phyloP scores from a whole-genome alignment of 805 yeast species.

The Lipomyces spencermartinsiae region DNA sequence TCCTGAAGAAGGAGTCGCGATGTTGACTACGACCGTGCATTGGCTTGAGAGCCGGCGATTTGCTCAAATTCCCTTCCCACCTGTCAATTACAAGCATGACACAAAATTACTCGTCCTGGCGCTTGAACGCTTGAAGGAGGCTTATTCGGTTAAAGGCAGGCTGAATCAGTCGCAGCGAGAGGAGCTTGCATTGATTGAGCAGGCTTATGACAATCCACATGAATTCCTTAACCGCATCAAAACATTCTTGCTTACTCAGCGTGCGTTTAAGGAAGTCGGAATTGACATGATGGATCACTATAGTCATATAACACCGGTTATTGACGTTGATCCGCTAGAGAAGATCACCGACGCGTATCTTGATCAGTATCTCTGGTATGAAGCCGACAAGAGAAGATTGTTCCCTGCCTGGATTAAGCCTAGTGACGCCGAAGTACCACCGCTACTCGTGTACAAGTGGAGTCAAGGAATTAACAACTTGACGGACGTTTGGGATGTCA shows the following conservation, averaged over 20 bases:
- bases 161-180: slow-evolving; percentile 88
- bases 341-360: slow-evolving; percentile 95
- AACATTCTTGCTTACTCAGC: slow-evolving; percentile 78
- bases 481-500: slow-evolving; percentile 76
- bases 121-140: slow-evolving; percentile 82
- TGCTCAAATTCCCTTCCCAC: slow-evolving; percentile 92
- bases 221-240: slow-evolving; percentile 87
- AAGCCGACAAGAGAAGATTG: slow-evolving; percentile 81
- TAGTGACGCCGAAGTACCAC: slow-evolving; percentile 91
- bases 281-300: slow-evolving; percentile 92
- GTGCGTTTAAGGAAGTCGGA: slow-evolving; percentile 88
- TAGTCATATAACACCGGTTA: slow-evolving; percentile 82
- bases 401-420: slow-evolving; percentile 99
- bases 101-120: slow-evolving; percentile 89
- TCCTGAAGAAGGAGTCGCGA: slow-evolving; percentile 85
- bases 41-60: slow-evolving; percentile 89
- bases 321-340: slow-evolving; percentile 87
- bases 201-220: slow-evolving; percentile 96
- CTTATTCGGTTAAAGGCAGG: slow-evolving; percentile 74
- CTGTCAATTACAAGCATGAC: slow-evolving; percentile 88
- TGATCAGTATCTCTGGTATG: slow-evolving; percentile 96
- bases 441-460: slow-evolving; percentile 90
- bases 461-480: slow-evolving; percentile 87
- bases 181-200: slow-evolving; percentile 90
- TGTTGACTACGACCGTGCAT: slow-evolving; percentile 84